A percentile compares a stretch with the other conserved stretches of the same genome.
phyloP scores from a whole-genome alignment of 2,329 filamentous ascomycete genomes.

The Thelonectria blattea region DNA sequence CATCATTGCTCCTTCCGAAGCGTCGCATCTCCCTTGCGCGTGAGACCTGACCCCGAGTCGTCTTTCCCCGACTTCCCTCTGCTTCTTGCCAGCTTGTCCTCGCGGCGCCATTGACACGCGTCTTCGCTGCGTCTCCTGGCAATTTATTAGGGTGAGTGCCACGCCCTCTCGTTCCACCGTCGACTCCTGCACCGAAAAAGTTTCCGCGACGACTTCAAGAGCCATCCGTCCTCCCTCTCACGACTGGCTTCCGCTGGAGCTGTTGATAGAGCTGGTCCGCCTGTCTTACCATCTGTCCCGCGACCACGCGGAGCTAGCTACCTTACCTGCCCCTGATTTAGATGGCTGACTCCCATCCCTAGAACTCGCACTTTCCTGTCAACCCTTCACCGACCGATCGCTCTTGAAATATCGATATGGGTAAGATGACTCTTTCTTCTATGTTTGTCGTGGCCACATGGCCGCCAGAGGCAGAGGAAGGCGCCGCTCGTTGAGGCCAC shows the following conservation, averaged over 20 bases:
- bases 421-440: slow-evolving; percentile 48
- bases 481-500: slow-evolving; percentile 28
- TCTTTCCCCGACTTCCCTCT: slow-evolving; percentile 32
- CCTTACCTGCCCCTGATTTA: slow-evolving; percentile 32
- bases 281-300: slow-evolving; percentile 17
- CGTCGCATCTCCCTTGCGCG: slow-evolving; percentile 36
- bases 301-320: slow-evolving; percentile 29
- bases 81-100: slow-evolving; percentile 38
- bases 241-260: slow-evolving; percentile 7
- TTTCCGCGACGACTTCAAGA: slow-evolving; percentile 17
- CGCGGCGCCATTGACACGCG: slow-evolving; percentile 45
- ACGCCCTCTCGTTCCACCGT: slow-evolving; percentile 34
- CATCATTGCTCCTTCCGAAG: slow-evolving; percentile 48
- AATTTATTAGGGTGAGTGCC: slow-evolving; percentile 37
- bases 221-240: slow-evolving; percentile 14
- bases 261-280: slow-evolving; percentile 12
- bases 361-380: slow-evolving; percentile 42
- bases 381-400: slow-evolving; percentile 40
- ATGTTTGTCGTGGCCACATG: slow-evolving; percentile 33
- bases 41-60: slow-evolving; percentile 35
- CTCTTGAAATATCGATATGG: slow-evolving; percentile 50
- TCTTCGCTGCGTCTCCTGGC: slow-evolving; percentile 42
- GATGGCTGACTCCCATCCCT: slow-evolving; percentile 31
- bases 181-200: slow-evolving; percentile 19
- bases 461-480: slow-evolving; percentile 37